Evolutionary conservation across 306 rosid genomes (phyloP), one percentile per base, ranked within the genome.

Genomic region (Citrullus mucosospermus): DNA sequence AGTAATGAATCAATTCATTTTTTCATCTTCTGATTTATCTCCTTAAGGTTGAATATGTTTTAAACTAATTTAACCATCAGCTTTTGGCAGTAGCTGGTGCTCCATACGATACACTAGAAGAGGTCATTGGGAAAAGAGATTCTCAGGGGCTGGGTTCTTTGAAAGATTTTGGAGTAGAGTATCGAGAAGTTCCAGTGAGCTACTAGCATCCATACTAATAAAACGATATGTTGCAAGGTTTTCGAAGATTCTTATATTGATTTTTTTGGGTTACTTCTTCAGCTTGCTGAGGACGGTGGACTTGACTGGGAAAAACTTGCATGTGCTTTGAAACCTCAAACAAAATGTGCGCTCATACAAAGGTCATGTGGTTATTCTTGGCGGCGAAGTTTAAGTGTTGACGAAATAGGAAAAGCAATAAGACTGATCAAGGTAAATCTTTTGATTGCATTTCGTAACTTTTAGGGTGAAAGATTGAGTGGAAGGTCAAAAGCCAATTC

Each of bases 1-100:
- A 56, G 78, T 43, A 57, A 71, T 80, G 36, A 57, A 41, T 81
- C 74, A 16, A 20, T 63, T 63, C 58, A 63, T 30, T 54, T 34
- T 25, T 53, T 43, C 62, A 53, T 30, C 15, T 30, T 25, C 34
- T 51, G 25, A 11, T 46, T 54, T 14, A 16, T 28, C 25, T 22
- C 43, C 62, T 15, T 61, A 12, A 76, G 32, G 34, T 82, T 32
- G 80, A 78, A 61, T 80, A 46, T 76, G 75, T 78, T 83, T 82
- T 89, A 66, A 81, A 88, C 89, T 91, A 76, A 90, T 38, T 83
- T 80, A 66, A 77, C 81, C 80, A 79, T 89, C 96, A 93, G 97
- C 96, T 90, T 85, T 86, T 93, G 96, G 98, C 98, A 79, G 96
- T 93, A 81, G 97, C 96, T 38, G 98, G 98, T 80, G 90, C 98